Percentiles rank a stretch among this genome's conserved stretches.
phyloP scores from a whole-genome alignment of 1,284 basidiomycete genomes.

The Cryptococcus sp. region DNA sequence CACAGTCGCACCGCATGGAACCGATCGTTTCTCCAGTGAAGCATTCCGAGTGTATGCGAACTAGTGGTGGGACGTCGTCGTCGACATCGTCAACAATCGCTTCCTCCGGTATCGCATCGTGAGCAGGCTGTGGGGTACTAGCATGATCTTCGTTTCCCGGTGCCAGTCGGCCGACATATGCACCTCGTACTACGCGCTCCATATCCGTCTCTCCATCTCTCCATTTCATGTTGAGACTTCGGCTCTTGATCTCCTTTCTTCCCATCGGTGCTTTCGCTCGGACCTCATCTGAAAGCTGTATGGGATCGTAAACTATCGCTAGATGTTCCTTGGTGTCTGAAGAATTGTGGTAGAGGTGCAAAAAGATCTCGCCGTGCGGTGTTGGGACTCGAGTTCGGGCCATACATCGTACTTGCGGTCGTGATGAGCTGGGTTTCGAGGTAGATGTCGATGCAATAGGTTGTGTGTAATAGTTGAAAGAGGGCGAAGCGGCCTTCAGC shows the following conservation, averaged over 20 bases:
- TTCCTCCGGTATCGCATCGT: conserved; percentile 1
- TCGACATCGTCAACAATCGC: conserved; percentile 2
- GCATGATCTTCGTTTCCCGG: conserved; percentile 31
- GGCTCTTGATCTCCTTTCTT: conserved; percentile 64
- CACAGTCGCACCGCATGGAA: conserved; percentile 98
- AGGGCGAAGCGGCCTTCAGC: conserved; percentile 34
- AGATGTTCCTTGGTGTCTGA: conserved; percentile 97
- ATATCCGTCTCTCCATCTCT: conserved; percentile 79
- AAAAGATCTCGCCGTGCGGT: conserved; percentile 86
- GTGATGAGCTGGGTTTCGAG: neutral
- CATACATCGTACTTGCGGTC: conserved; percentile 61
- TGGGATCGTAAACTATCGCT: conserved; percentile 91
- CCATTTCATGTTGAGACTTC: conserved; percentile 82
- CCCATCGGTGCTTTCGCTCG: conserved; percentile 32
- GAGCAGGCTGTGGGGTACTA: conserved; percentile 13
- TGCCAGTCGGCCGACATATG: conserved; percentile 77
- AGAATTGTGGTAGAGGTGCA: conserved; percentile 72
- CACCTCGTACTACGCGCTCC: conserved; percentile 89
- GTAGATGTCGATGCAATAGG: conserved; percentile 1
- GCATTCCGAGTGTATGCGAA: conserved; percentile 97
- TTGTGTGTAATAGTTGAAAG: conserved; percentile 19
- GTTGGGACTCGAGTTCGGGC: conserved; percentile 96
- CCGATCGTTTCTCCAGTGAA: conserved; percentile 98
- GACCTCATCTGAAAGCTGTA: conserved; percentile 58
- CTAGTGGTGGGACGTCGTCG: conserved; percentile 61